A percentile compares a stretch with the other conserved stretches of the same genome.
Evolutionary conservation across 2,329 filamentous ascomycete genomes (phyloP).

Genomic region (Alternaria sp.): DNA sequence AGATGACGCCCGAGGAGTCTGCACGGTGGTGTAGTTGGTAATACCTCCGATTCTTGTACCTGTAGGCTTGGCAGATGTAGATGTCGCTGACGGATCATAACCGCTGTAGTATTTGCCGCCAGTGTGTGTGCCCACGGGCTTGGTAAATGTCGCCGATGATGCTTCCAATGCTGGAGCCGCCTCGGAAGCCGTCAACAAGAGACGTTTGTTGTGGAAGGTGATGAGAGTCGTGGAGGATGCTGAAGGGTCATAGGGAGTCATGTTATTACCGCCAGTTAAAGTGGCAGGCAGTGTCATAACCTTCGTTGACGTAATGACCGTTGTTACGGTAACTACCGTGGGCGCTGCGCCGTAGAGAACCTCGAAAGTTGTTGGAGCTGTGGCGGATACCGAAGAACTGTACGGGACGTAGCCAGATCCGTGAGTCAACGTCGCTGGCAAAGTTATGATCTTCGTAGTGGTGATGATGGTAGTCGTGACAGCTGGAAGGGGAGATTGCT

Average conservation of each 20-base stretch:
- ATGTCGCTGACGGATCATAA: background rate
- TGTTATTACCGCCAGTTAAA: background rate
- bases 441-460: background rate
- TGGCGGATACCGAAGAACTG: background rate
- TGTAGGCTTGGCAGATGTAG: background rate
- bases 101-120: background rate
- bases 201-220: background rate
- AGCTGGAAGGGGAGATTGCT: background rate
- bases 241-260: background rate
- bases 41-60: background rate
- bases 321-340: background rate
- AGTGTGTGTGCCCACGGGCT: background rate
- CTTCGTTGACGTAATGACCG: background rate
- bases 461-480: background rate
- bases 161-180: background rate
- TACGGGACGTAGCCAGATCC: background rate
- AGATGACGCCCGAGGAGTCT: background rate
- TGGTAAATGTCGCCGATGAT: background rate
- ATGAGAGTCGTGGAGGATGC: background rate
- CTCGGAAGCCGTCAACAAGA: background rate
- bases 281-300: background rate
- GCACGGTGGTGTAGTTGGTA: background rate
- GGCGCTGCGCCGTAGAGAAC: background rate
- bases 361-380: background rate
- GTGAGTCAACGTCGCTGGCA: background rate